Base-by-base conservation (phyloP, 2,329 filamentous ascomycete species). In the Thelonectria discophora region DNA sequence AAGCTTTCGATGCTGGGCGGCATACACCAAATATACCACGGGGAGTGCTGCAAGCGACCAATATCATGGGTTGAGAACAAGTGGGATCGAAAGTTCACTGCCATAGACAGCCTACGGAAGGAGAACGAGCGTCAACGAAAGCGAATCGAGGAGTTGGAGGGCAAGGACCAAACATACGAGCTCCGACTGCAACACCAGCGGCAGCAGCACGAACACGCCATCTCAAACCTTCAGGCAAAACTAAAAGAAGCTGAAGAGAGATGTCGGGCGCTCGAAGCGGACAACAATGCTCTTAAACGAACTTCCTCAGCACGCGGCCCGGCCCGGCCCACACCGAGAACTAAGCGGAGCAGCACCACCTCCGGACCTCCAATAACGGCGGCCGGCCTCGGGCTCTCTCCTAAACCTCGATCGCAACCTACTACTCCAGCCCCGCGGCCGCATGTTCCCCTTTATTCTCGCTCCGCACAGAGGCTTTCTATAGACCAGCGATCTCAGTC, bases 11-110 rank as follows among this genome's bases (percentile, higher is more conserved):
- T 78, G 65, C 73, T 83, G 0, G 81, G 81, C 4, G 81, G 81
- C 6, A 73, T 83, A 21, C 78, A 81, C 40, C 81, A 84, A 55
- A 76, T 81, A 5, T 83, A 83, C 62, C 81, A 83, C 63, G 75
- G 76, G 12, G 67, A 71, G 18, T 83, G 80, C 65, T 83, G 81
- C 68, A 82, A 78, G 65, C 75, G 77, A 10, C 74, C 75, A 0
- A 68, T 75, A 15, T 73, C 74, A 2, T 76, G 74, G 71, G 70
- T 78, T 5, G 74, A 76, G 63, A 70, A 76, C 32, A 74, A 70
- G 13, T 77, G 75, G 69, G 79, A 82, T 66, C 73, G 68, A 60
- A 76, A 75, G 37, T 71, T 76, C 12, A 66, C 65, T 2, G 63
- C 62, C 1, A 64, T 74, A 5, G 65, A 64, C 5, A 71, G 68